Evolutionary conservation across 2,329 filamentous ascomycete genomes (phyloP), one percentile per base, ranked within the genome.

Genomic region (Pseudogymnoascus sp.): DNA sequence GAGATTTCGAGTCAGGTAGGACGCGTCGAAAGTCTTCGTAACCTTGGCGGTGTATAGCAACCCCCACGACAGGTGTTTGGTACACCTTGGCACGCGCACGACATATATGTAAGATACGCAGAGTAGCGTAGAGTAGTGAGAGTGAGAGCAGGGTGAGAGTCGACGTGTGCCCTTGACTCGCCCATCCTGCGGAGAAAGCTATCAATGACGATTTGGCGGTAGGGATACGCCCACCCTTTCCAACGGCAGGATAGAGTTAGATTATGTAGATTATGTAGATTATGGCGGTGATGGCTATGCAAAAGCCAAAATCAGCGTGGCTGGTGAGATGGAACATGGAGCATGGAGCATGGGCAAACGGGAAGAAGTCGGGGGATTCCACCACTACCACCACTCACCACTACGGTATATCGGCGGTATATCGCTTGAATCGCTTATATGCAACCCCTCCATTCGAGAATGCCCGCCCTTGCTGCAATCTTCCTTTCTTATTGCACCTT

Each of bases 401-500:
- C 9, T 4, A 19, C 2, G 46, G 46, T 33, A 53, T 33, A 50
- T 50, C 44, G 9, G 9, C 23, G 7, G 44, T 29, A 53, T 56
- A 56, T 56, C 29, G 50, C 26, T 19, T 56, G 29, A 56, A 56
- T 56, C 50, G 50, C 50, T 56, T 56, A 56, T 56, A 56, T 56
- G 50, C 50, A 46, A 56, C 50, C 50, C 50, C 46, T 53, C 46
- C 26, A 53, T 53, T 53, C 15, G 46, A 33, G 46, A 33, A 53
- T 19, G 15, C 15, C 50, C 44, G 13, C 15, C 46, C 26, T 53
- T 56, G 26, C 50, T 56, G 29, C 50, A 56, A 56, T 56, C 50
- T 56, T 56, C 50, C 50, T 56, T 56, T 56, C 50, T 19, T 56
- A 56, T 56, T 56, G 50, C 50, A 56, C 50, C 50, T 33, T 56